A percentile compares a stretch with the other conserved stretches of the same genome.
phyloP scores from a whole-genome alignment of 2,329 filamentous ascomycete species.

The Leptoxyphium fumago region DNA sequence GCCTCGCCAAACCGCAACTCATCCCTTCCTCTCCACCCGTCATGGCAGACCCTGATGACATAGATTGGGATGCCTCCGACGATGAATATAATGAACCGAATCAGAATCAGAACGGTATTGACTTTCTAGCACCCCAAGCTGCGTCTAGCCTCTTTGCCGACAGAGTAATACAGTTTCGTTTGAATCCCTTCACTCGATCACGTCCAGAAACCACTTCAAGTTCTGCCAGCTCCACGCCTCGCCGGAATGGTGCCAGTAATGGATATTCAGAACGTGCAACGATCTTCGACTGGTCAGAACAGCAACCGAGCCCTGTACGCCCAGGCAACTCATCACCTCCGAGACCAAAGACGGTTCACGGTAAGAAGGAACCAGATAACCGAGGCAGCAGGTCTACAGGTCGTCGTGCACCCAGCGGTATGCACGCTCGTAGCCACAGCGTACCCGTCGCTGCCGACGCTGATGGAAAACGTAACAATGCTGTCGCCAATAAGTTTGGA shows the following conservation, averaged over 20 bases:
- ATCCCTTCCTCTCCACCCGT: slow-evolving; percentile 32
- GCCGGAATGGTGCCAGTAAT: slow-evolving; percentile 19
- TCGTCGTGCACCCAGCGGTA: slow-evolving; percentile 52
- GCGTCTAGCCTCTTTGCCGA: slow-evolving; percentile 5
- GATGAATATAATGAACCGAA: slow-evolving; percentile 10
- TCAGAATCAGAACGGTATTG: slow-evolving; percentile 14
- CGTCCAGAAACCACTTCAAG: slow-evolving; percentile 9
- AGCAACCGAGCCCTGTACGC: slow-evolving; percentile 45
- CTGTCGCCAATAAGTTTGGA: slow-evolving; percentile 56
- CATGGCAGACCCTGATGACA: slow-evolving; percentile 22
- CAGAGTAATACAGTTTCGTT: slow-evolving; percentile 9
- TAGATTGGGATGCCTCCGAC: slow-evolving; percentile 22
- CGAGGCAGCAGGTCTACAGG: slow-evolving; percentile 54
- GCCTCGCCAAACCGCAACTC: slow-evolving; percentile 15
- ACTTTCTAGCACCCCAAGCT: slow-evolving; percentile 19
- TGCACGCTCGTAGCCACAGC: slow-evolving; percentile 67
- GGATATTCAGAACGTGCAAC: slow-evolving; percentile 35
- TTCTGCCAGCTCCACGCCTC: slow-evolving; percentile 23
- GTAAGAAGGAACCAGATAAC: slow-evolving; percentile 56
- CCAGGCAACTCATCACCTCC: slow-evolving; percentile 43
- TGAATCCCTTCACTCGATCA: slow-evolving; percentile 10
- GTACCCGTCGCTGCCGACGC: slow-evolving; percentile 55
- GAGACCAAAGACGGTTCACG: slow-evolving; percentile 60
- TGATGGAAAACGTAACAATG: slow-evolving; percentile 35
- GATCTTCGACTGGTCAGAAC: slow-evolving; percentile 67